Percentiles rank a stretch among this genome's conserved stretches.
Conservation (phyloP, 352 stramenopile genomes). For the Globisporangium nagaii region DNA sequence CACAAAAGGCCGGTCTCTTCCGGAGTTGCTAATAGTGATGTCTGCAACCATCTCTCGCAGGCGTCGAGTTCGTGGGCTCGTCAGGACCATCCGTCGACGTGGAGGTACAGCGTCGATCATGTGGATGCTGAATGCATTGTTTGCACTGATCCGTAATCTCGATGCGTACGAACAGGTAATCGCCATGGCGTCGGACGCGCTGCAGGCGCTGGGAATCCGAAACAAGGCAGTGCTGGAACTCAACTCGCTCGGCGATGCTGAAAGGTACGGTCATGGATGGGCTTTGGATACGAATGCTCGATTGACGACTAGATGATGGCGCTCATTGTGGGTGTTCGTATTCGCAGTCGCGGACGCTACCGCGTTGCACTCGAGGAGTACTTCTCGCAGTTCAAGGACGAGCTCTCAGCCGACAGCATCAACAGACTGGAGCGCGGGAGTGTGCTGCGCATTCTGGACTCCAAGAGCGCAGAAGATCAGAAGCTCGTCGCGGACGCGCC, state of each 20-base stretch:
- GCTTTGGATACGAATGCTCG: no score
- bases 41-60: constrained; percentile 8
- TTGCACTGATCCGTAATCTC: background rate
- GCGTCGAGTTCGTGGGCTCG: constrained; percentile 81
- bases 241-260: constrained; percentile 75
- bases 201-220: constrained; percentile 49
- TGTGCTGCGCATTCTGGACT: constrained; percentile 84
- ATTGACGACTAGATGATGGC: background rate
- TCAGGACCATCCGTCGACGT: constrained; percentile 67
- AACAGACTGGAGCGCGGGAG: constrained; percentile 78
- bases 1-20: background rate
- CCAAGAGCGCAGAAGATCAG: constrained; percentile 70
- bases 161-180: constrained; percentile 44
- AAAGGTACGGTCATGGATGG: constrained; percentile 40
- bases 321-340: no score
- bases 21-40: constrained; percentile 1
- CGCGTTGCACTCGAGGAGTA: constrained; percentile 56
- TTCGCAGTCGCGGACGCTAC: constrained; percentile 57
- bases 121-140: background rate
- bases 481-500: constrained; percentile 63
- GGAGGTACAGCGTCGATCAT: constrained; percentile 38
- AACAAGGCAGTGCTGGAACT: constrained; percentile 65
- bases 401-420: constrained; percentile 72
- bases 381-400: constrained; percentile 53
- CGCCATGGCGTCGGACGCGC: constrained; percentile 59